Conservation (phyloP, 768 basidiomycete genomes). For the Coprinellus micaceus region DNA sequence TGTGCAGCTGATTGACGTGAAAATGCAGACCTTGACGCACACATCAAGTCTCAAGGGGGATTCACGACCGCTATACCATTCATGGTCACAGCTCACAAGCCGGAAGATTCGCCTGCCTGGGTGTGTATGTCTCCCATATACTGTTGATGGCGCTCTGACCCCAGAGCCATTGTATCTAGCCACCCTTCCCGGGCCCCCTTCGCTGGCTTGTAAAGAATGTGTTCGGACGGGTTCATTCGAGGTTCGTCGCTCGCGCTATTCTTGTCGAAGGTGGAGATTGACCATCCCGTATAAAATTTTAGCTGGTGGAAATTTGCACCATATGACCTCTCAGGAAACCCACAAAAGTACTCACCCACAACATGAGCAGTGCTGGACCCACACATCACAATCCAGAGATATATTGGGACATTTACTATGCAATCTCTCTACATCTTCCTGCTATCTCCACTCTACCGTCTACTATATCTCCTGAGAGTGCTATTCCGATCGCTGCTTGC, state of each 20-base stretch:
- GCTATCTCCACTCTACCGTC: too few relatives aligned
- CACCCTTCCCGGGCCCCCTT: slow-evolving; percentile 17
- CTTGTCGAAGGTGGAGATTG: not conserved
- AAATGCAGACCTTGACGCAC: slow-evolving; percentile 16
- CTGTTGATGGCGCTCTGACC: not conserved
- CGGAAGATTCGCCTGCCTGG: slow-evolving; percentile 17
- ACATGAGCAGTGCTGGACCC: not conserved
- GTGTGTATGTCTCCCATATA: slow-evolving; percentile 7
- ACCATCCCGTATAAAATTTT: too few relatives aligned
- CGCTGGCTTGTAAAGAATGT: slow-evolving; percentile 20
- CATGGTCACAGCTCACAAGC: slow-evolving; percentile 19
- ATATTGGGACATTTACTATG: too few relatives aligned
- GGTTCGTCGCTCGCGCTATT: slow-evolving; percentile 8
- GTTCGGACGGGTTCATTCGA: slow-evolving; percentile 11
- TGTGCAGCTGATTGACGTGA: too few relatives aligned
- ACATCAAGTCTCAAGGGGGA: slow-evolving; percentile 16
- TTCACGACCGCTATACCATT: slow-evolving; percentile 17
- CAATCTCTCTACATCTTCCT: too few relatives aligned
- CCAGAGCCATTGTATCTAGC: slow-evolving; percentile 6
- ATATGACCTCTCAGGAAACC: slow-evolving; percentile 15
- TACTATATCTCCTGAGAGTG: too few relatives aligned
- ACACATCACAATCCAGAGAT: too few relatives aligned
- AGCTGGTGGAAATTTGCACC: slow-evolving; percentile 27
- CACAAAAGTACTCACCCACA: slow-evolving; percentile 1
- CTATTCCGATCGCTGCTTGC: too few relatives aligned